Conservation (phyloP, 208 protist genomes). For the Leptomonas seymouri region DNA sequence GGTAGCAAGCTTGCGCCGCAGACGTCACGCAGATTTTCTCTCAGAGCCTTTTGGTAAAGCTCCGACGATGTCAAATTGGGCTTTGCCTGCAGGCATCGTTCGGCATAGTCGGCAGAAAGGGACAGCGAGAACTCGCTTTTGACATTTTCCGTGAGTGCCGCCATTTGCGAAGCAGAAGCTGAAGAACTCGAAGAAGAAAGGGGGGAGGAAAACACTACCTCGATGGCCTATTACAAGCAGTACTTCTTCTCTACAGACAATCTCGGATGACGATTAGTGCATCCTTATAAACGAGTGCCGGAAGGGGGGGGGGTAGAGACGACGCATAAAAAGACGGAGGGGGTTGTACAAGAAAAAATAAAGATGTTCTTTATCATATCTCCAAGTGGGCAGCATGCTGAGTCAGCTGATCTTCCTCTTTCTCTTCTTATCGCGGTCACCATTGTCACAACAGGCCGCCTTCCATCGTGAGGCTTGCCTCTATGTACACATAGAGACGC, state of each 20-base stretch:
- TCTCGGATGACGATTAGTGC: no score
- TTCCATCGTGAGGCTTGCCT: no score
- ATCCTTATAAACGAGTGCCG: not conserved
- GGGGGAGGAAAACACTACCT: not conserved
- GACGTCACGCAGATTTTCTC: conserved; percentile 69
- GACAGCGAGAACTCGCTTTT: conserved; percentile 44
- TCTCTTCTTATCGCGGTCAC: no score
- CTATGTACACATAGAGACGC: no score
- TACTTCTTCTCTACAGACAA: not conserved
- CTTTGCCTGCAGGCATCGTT: conserved; percentile 31
- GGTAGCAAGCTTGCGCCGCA: conserved; percentile 55
- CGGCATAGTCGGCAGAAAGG: conserved; percentile 64
- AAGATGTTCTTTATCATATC: no score
- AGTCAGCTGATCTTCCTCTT: no score
- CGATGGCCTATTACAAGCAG: not conserved
- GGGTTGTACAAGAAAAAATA: conserved; percentile 7
- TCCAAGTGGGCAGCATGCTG: no score
- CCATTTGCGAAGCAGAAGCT: conserved; percentile 17
- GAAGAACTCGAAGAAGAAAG: conserved; percentile 2
- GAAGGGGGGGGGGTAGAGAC: not conserved
- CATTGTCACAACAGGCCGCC: no score
- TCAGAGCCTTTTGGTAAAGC: conserved; percentile 58
- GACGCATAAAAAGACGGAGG: not conserved
- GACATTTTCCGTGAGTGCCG: conserved; percentile 41
- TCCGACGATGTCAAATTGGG: conserved; percentile 38